Evolutionary conservation across 257 asterid species (phyloP), one percentile per base, ranked within the genome.

Genomic region (Plantago elongata): DNA sequence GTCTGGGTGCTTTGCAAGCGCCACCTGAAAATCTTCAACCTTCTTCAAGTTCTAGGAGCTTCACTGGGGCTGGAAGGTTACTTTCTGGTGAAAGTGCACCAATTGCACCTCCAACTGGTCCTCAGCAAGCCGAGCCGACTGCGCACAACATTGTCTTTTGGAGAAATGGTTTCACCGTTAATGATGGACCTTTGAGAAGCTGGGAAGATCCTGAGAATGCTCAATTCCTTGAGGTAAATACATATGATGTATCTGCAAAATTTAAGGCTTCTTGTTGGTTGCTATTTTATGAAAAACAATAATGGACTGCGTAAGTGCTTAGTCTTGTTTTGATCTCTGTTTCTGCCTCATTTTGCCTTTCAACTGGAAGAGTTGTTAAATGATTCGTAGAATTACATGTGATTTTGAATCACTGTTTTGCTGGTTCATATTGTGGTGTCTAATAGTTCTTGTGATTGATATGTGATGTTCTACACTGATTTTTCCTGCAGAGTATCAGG

Each of bases 121-220:
- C 89, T 4, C 97, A 87, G 83, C 90, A 75, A 60, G 95, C 99
- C 3, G 92, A 80, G 77, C 59, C 88, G 9, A 54, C 83, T 46
- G 85, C 87, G 45, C 97, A 93, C 88, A 78, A 80, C 77, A 85
- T 93, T 74, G 86, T 85, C 51, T 93, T 93, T 72, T 93, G 99
- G 99, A 85, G 95, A 79, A 89, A 93, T 64, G 99, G 99, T 65
- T 93, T 93, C 80, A 89, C 89, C 5, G 80, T 93, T 14, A 76
- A 87, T 68, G 97, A 85, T 78, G 99, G 99, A 47, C 96, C 96
- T 74, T 73, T 93, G 72, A 83, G 99, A 82, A 82, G 94, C 65
- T 72, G 89, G 82, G 92, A 87, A 71, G 99, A 89, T 79, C 99
- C 99, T 11, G 89, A 81, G 71, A 93, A 93, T 71, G 88, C 90